phyloP scores from a whole-genome alignment of 306 rosid genomes.

The Erythrophleum fordii region DNA sequence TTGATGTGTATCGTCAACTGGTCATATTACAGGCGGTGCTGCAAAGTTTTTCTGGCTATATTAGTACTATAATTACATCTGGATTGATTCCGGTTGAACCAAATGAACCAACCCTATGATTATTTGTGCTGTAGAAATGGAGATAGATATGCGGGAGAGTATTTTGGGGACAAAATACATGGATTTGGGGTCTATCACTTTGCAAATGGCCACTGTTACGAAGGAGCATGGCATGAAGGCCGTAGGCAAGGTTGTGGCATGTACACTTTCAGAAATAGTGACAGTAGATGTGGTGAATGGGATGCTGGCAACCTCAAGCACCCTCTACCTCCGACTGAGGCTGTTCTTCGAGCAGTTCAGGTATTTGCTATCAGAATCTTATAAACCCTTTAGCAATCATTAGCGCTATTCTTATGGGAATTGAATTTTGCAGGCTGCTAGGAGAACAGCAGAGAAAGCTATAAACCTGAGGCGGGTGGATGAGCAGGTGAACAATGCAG shows the following conservation, averaged over 20 bases:
- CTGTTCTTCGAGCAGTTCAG: conserved; percentile 77
- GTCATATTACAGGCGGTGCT: neutral
- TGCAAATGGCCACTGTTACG: conserved; percentile 93
- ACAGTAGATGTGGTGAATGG: conserved; percentile 91
- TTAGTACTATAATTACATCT: neutral
- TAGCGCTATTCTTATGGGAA: neutral
- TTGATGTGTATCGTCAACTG: neutral
- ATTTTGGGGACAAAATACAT: conserved; percentile 96
- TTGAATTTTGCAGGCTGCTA: conserved; percentile 67
- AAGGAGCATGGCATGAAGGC: conserved; percentile 99
- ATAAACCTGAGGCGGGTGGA: conserved; percentile 70
- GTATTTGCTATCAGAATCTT: conserved; percentile 44
- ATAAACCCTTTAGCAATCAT: neutral
- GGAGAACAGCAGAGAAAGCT: conserved; percentile 79
- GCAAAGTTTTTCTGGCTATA: neutral
- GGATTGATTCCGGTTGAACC: neutral
- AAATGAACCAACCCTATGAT: neutral
- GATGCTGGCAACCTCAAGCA: conserved; percentile 84
- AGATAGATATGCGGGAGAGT: conserved; percentile 97
- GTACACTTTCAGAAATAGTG: conserved; percentile 72
- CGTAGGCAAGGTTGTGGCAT: conserved; percentile 85
- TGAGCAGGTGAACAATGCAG: conserved; percentile 80
- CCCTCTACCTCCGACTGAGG: conserved; percentile 64
- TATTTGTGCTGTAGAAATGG: conserved; percentile 71
- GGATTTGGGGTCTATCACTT: conserved; percentile 97